These are phyloP conservation scores for Escovopsis sp. DNA, from an alignment of 2,329 filamentous ascomycete species.

Conservation along the genomic window DNA sequence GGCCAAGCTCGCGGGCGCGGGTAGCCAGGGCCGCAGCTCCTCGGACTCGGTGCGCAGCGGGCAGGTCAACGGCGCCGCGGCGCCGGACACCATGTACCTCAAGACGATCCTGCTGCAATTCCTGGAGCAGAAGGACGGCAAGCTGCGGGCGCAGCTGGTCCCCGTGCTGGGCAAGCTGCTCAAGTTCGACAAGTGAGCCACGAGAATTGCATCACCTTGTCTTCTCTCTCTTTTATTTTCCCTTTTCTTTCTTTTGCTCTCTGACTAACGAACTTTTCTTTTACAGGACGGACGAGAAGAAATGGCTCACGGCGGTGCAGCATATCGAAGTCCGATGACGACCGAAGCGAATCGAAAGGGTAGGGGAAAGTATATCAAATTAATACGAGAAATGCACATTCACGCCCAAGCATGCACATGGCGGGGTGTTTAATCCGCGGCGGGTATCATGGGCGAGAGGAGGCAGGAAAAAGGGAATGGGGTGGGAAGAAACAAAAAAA, in stretches of 20 bases:
- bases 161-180: conserved; percentile 64
- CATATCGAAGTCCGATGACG: conserved; percentile 9
- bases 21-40: conserved; percentile 29
- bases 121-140: conserved; percentile 66
- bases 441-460: too few relatives aligned
- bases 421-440: too few relatives aligned
- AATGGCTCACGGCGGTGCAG: conserved; percentile 14
- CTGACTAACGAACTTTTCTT: not conserved
- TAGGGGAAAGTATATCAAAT: too few relatives aligned
- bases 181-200: conserved; percentile 57
- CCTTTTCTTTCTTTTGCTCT: too few relatives aligned
- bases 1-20: conserved; percentile 25
- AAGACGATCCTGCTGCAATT: conserved; percentile 75
- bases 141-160: conserved; percentile 59
- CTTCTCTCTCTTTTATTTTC: too few relatives aligned
- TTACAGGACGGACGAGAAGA: conserved; percentile 13
- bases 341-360: too few relatives aligned
- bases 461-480: too few relatives aligned
- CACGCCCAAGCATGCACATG: too few relatives aligned
- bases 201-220: too few relatives aligned
- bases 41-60: conserved; percentile 24
- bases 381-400: too few relatives aligned
- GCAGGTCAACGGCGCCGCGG: conserved; percentile 10
- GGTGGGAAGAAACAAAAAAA: too few relatives aligned
- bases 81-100: conserved; percentile 47